Base-by-base conservation (phyloP, 768 basidiomycete genomes). In the Rhodocollybia butyracea region DNA sequence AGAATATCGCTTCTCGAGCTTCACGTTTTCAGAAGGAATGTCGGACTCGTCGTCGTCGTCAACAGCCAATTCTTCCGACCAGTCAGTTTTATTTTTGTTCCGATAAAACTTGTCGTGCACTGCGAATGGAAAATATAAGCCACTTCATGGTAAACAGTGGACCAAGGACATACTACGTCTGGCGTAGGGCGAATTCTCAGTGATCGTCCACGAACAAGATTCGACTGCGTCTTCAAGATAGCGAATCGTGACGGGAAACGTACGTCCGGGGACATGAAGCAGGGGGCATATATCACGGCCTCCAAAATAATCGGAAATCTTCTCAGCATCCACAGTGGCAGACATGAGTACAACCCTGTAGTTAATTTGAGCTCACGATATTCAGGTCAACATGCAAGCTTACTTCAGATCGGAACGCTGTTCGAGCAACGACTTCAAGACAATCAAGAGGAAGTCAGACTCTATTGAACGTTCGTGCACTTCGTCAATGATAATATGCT, bases 391-490 rank as follows among this genome's bases (percentile, higher is more conserved):
- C 36, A 11, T 27, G 12, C 17, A 34, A 6, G 66, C 76, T 56
- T 60, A 89, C 94, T 91, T 95, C n/a, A 99, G 75, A 62, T 96
- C 86, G 46, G 86, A 80, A 24, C 91, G 80, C 59, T 87, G 82
- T 53, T 78, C 71, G 50, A 97, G 69, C 31, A 98, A 73, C 15
- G 89, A 86, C 69, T 92, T 94, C 51, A 99, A 77, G 5, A 98
- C 92, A 60, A 98, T 93, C 30, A 99, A 76, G 30, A 99, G 79
- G 73, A 99, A 99, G 69, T 98, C 96, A 0, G 93, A 95, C 66
- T 99, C 96, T 61, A 99, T 97, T 6, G 88, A 92, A 21, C 96
- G 86, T 73, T 99, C 96, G 64, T 99, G 96, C 45, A 97, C 91
- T 74, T 99, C 96, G 61, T 99, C 96, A 40, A 98, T 88, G 57